These are phyloP conservation scores for Xylariaceae sp. DNA, from an alignment of 2,329 filamentous ascomycete species.

Conservation along the genomic window DNA sequence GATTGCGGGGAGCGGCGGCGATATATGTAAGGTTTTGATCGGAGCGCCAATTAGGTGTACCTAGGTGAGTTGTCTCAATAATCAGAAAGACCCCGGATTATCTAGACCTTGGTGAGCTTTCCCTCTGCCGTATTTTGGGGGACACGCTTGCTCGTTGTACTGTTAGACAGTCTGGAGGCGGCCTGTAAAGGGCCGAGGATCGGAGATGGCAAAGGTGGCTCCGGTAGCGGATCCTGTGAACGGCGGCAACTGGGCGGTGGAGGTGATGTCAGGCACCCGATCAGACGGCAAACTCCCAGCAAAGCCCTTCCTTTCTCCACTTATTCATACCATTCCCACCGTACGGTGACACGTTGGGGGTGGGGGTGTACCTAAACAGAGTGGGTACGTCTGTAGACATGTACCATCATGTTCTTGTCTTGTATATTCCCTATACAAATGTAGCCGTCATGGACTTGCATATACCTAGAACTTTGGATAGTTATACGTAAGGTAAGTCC, in stretches of 20 bases:
- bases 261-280: constrained; percentile 14
- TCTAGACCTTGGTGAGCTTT: background rate
- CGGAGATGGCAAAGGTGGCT: constrained; percentile 25
- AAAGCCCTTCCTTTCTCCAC: background rate
- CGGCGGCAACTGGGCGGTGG: background rate
- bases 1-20: constrained; percentile 1
- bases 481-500: background rate
- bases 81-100: background rate
- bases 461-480: no score
- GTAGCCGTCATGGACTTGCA: no score
- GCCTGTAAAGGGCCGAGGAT: constrained; percentile 23
- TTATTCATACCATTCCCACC: constrained; percentile 13
- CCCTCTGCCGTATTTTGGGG: constrained; percentile 3
- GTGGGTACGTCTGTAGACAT: no score
- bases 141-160: background rate
- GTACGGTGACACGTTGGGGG: no score
- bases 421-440: no score
- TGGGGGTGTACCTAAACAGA: no score
- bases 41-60: background rate
- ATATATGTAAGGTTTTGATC: constrained; percentile 1
- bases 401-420: no score
- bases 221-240: constrained; percentile 24
- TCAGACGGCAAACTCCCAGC: background rate
- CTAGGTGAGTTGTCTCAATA: background rate
- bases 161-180: constrained; percentile 1